A percentile compares a stretch with the other conserved stretches of the same genome.
phyloP scores from a whole-genome alignment of 768 basidiomycete genomes.

The Lyophyllum shimeji region DNA sequence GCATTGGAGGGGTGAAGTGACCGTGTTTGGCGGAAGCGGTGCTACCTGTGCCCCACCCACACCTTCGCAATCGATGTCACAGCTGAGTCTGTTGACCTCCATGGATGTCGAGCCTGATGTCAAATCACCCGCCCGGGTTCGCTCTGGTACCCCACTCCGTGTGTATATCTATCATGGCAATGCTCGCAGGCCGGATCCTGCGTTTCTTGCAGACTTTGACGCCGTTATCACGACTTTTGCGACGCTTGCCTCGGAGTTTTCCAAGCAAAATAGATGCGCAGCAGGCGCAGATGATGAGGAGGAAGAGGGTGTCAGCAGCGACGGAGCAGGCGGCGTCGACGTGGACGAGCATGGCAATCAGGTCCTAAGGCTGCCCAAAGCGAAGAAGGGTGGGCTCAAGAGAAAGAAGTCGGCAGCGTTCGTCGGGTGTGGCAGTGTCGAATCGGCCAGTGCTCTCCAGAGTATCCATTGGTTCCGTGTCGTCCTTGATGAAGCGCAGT shows the following conservation, averaged over 20 bases:
- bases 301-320: constrained; percentile 67
- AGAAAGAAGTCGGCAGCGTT: constrained; percentile 51
- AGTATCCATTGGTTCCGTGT: constrained; percentile 96
- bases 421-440: constrained; percentile 32
- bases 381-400: constrained; percentile 69
- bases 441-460: constrained; percentile 80
- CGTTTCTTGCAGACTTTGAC: constrained; percentile 90
- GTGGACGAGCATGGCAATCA: constrained; percentile 68
- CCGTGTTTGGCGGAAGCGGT: constrained; percentile 77
- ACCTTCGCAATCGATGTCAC: constrained; percentile 32
- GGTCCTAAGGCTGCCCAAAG: constrained; percentile 55
- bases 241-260: constrained; percentile 92
- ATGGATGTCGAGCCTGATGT: constrained; percentile 28
- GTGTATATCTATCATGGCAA: constrained; percentile 98
- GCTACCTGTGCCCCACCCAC: constrained; percentile 36
- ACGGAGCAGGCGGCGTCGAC: constrained; percentile 60
- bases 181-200: constrained; percentile 80
- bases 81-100: constrained; percentile 32
- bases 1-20: constrained; percentile 90
- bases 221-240: constrained; percentile 97
- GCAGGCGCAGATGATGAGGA: constrained; percentile 73
- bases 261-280: constrained; percentile 76
- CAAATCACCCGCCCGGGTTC: constrained; percentile 34
- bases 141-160: constrained; percentile 57
- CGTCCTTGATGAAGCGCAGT: constrained; percentile 95